Evolutionary conservation across 1,284 basidiomycete genomes (phyloP), one percentile per base, ranked within the genome.

Genomic region (Xerocomus amazonicus): DNA sequence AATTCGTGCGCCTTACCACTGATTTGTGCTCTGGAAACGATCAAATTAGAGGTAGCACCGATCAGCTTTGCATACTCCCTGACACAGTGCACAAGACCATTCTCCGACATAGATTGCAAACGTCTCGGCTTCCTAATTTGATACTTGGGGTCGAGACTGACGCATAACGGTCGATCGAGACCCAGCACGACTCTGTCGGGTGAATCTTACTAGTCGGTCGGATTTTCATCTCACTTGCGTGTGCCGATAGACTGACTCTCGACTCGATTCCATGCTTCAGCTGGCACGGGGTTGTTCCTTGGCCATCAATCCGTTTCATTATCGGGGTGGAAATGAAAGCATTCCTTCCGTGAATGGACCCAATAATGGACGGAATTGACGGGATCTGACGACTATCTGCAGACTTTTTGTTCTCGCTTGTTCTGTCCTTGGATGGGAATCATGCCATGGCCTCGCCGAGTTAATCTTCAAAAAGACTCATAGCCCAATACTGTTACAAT

Each of bases 41-140:
- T 28, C 34, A 14, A 46, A 29, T 23, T 23, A 23, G 19, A 4
- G 19, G 19, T n/a, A n/a, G n/a, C n/a, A n/a, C n/a, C n/a, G n/a
- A n/a, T n/a, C n/a, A 12, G 8, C 12, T 39, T 26, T 38, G 35
- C 23, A 9, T 39, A 39, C 23, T 16, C n/a, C 14, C 7, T 1
- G 27, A 12, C 14, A n/a, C 27, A 28, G 38, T 40, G 26, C 14
- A 9, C 27, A 16, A 28, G 38, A 40, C 14, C 9, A 16, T 7
- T 9, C 14, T 38, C 42, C 43, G 14, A 35, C 36, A n/a, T n/a
- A 34, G 42, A 59, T 59, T 63, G 53, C 45, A 33, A 51, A 36
- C n/a, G 29, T n/a, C 34, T 23, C 19, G 6, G 42, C 26, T 41
- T 6, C 31, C 19, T 34, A 7, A 42, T 46, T 43, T 28, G 19